These are phyloP conservation scores for Heliamphora pulchella DNA, from an alignment of 179 eudicot species.

Conservation along the genomic window DNA sequence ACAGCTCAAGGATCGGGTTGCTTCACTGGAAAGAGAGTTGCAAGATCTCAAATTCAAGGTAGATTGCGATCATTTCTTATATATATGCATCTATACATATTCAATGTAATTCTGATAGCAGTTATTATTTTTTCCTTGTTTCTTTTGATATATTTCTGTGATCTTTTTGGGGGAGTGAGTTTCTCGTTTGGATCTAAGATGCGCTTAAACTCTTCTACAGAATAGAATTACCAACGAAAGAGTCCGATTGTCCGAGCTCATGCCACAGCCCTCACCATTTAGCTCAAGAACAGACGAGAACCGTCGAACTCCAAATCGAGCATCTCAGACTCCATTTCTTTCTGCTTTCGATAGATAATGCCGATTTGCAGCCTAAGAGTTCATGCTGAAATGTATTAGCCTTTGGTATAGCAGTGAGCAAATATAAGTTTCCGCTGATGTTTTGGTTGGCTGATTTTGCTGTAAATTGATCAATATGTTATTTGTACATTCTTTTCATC, in stretches of 20 bases:
- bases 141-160: too few relatives aligned
- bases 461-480: slow-evolving; percentile 6
- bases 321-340: slow-evolving; percentile 32
- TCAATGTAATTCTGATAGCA: neutral
- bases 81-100: too few relatives aligned
- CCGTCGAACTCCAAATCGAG: slow-evolving; percentile 29
- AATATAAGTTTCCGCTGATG: neutral
- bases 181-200: neutral
- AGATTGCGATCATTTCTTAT: neutral
- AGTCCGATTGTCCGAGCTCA: slow-evolving; percentile 43
- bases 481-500: neutral
- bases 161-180: neutral
- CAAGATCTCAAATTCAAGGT: slow-evolving; percentile 59
- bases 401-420: slow-evolving; percentile 23
- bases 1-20: slow-evolving; percentile 33
- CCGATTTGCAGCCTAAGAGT: neutral
- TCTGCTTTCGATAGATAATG: slow-evolving; percentile 35
- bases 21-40: slow-evolving; percentile 57
- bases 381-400: slow-evolving; percentile 18
- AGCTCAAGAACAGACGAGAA: slow-evolving; percentile 41
- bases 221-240: slow-evolving; percentile 44
- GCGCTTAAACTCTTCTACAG: slow-evolving; percentile 24
- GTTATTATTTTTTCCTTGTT: neutral
- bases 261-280: slow-evolving; percentile 43
- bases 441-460: neutral